Evolutionary conservation across 2,329 filamentous ascomycete genomes (phyloP), one percentile per base, ranked within the genome.

Genomic region (Botrytis cinerea): DNA sequence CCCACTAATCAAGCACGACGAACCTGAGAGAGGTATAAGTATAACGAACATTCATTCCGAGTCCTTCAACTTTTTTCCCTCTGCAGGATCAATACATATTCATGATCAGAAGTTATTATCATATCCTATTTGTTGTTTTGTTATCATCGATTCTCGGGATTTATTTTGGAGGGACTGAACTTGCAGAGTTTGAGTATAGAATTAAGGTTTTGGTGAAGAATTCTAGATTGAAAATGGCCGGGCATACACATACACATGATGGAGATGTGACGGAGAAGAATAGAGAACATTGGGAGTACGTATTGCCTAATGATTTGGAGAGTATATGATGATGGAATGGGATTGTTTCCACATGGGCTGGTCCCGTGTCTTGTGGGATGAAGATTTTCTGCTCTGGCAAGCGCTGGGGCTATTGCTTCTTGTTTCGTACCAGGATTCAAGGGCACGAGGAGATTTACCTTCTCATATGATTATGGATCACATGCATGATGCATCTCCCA

Each of bases 201-300:
- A 43, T 18, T 18, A 4, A 32, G 51, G 7, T 3, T n/a, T 16
- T 63, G 20, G 35, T 25, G 18, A 46, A 32, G 16, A 18, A 16
- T 22, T 54, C 48, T 54, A 14, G 2, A 2, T 28, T 54, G 38
- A 32, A 57, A 25, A 69, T 69, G 66, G 1, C 66, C 38, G 48
- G 43, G 40, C 66, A 66, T 59, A 48, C 16, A 43, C 54, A 57
- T 28, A 48, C 16, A 43, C 54, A 57, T 28, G n/a, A 59, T 18
- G 25, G 45, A 43, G 43, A 81, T 54, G 78, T 82, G 62, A 81
- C 81, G 9, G 82, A 83, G 73, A 76, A 77, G 38, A 84, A 84
- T 70, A 80, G 80, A 45, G 76, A 79, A 10, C 80, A 83, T 75
- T 84, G 83, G 76, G 80, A 84, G 83, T 84, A 78, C 79, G 82